A percentile compares a stretch with the other conserved stretches of the same genome.
Evolutionary conservation across 2,329 filamentous ascomycete species (phyloP).

Genomic region (Hymenoscyphus occultus): DNA sequence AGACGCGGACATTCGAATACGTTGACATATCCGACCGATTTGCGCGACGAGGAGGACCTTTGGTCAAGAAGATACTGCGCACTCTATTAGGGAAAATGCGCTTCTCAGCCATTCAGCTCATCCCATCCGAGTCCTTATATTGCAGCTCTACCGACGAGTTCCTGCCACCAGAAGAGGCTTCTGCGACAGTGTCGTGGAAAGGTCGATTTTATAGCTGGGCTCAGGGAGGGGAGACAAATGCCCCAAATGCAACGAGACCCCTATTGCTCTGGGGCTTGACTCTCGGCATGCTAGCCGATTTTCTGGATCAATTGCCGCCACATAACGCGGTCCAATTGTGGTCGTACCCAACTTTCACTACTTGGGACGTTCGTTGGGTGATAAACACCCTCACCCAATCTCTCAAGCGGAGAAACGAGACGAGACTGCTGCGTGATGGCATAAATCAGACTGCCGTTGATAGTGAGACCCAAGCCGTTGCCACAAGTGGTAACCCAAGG

Average conservation of each 20-base stretch:
- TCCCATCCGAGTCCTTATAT: slow-evolving; percentile 59
- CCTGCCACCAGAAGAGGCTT: slow-evolving; percentile 31
- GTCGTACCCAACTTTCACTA: slow-evolving; percentile 67
- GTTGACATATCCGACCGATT: slow-evolving; percentile 63
- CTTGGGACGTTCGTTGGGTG: slow-evolving; percentile 56
- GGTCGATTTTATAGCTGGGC: slow-evolving; percentile 30
- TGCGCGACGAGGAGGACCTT: slow-evolving; percentile 51
- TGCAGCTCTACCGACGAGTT: slow-evolving; percentile 53
- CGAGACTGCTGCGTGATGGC: slow-evolving; percentile 31
- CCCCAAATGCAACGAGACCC: slow-evolving; percentile 38
- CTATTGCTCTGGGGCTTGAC: slow-evolving; percentile 68
- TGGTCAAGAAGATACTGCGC: slow-evolving; percentile 53
- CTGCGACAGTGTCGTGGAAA: slow-evolving; percentile 9
- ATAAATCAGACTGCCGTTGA: slow-evolving; percentile 33
- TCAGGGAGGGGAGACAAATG: slow-evolving; percentile 36
- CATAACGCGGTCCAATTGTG: slow-evolving; percentile 58
- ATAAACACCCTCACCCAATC: slow-evolving; percentile 58
- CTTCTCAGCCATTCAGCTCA: slow-evolving; percentile 61
- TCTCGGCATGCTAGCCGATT: slow-evolving; percentile 63
- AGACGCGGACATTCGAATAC: slow-evolving; percentile 58
- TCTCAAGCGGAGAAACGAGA: slow-evolving; percentile 51
- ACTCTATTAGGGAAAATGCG: slow-evolving; percentile 62
- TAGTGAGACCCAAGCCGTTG: slow-evolving; percentile 29
- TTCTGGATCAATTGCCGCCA: slow-evolving; percentile 65
- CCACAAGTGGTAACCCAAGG: slow-evolving; percentile 25